These are phyloP conservation scores for Aegle marmelos DNA, from an alignment of 345 rosid genomes.

Conservation along the genomic window DNA sequence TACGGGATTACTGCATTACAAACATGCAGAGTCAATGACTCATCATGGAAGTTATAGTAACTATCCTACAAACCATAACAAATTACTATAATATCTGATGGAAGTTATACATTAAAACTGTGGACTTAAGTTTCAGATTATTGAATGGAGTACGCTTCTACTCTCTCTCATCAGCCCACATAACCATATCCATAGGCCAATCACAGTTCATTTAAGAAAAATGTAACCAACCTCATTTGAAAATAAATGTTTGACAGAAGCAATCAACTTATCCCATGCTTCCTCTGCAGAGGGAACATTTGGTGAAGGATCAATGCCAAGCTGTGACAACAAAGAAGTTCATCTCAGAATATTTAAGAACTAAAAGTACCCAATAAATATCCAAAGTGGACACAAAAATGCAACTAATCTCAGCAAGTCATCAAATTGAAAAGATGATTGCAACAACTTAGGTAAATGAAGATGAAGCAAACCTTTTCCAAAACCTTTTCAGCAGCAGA, in stretches of 20 bases:
- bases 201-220: constrained; percentile 4
- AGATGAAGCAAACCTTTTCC: constrained; percentile 47
- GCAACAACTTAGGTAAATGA: background rate
- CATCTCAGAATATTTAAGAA: background rate
- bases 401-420: background rate
- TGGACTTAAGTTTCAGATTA: constrained; percentile 1
- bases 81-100: background rate
- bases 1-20: background rate
- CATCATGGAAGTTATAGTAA: background rate
- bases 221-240: constrained; percentile 68
- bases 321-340: constrained; percentile 43
- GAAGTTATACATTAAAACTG: background rate
- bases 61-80: background rate
- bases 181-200: background rate
- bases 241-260: constrained; percentile 51
- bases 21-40: background rate
- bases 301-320: constrained; percentile 46
- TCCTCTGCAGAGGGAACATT: constrained; percentile 55
- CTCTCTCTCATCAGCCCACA: background rate
- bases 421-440: background rate
- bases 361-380: background rate
- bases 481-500: constrained; percentile 87
- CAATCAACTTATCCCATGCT: constrained; percentile 54
- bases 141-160: background rate
- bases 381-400: background rate